phyloP scores from a whole-genome alignment of 163 green algal genomes.

The Smithsoniella earleae region DNA sequence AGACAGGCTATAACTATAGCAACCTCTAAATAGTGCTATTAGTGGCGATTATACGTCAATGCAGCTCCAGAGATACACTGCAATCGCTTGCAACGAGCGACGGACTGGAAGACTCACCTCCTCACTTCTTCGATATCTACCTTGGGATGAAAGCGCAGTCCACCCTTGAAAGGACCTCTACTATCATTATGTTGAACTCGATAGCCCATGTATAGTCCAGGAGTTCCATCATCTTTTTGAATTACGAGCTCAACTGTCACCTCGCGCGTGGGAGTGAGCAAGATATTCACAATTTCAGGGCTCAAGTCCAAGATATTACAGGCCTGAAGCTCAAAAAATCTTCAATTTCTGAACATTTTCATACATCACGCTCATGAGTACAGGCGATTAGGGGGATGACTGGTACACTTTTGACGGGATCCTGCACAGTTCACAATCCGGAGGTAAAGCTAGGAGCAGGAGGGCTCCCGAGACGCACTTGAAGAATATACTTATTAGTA shows the following conservation, averaged over 20 bases:
- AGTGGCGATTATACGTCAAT: too few relatives aligned
- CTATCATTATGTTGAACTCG: conserved; percentile 83
- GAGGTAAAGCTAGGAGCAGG: too few relatives aligned
- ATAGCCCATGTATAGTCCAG: conserved; percentile 67
- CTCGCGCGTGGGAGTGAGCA: conserved; percentile 60
- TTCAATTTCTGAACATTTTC: too few relatives aligned
- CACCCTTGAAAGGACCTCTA: conserved; percentile 85
- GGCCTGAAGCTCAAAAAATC: too few relatives aligned
- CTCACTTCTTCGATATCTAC: conserved; percentile 86
- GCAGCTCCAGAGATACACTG: neutral
- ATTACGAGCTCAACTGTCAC: conserved; percentile 57
- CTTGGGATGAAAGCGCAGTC: conserved; percentile 67
- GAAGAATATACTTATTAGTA: too few relatives aligned
- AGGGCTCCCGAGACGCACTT: too few relatives aligned
- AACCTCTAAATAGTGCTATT: too few relatives aligned
- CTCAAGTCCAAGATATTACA: conserved; percentile 73
- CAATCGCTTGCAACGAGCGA: neutral
- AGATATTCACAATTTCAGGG: conserved; percentile 68
- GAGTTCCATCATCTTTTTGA: conserved; percentile 34
- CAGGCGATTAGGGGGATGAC: too few relatives aligned
- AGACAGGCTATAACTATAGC: too few relatives aligned
- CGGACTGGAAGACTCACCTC: conserved; percentile 37
- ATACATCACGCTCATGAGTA: too few relatives aligned
- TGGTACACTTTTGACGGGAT: too few relatives aligned
- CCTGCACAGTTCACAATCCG: too few relatives aligned